Base-by-base conservation (phyloP, 495 filamentous ascomycete genomes). In the Xylaria castorea region DNA sequence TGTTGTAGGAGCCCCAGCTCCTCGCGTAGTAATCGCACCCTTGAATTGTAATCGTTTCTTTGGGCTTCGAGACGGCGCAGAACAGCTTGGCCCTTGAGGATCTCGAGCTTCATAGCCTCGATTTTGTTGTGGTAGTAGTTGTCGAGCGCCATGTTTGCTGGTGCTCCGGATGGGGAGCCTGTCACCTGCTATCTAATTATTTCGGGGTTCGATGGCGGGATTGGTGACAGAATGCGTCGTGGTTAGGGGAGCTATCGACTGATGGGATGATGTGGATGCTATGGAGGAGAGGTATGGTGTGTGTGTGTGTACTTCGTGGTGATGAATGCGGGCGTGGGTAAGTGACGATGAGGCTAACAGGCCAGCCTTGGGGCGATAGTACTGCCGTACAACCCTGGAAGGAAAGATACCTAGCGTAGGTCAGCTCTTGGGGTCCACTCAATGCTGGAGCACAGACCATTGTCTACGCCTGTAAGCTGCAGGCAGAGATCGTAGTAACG, bases 71-170 rank as follows among this genome's bases (percentile, higher is more conserved):
- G 87, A 82, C 96, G 88, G 76, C 96, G 91, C 67, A 99, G 87
- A 66, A 97, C 93, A 62, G 97, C 95, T 85, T 98, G 97, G 50
- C 96, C 95, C 82, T 97, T 94, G 77, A 99, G 94, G 76, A 99
- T 99, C 88, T 98, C 95, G 80, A 98, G 93, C 89, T 98, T 97
- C 92, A 98, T 97, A 81, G 91, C 90, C 92, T 99, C 96, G 83
- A 99, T 97, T 88, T 99, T 99, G 85, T 98, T 98, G 87, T 94
- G 93, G 83, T 95, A 99, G 84, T 97, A 99, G 83, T 92, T 97
- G 84, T 98, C 96, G 84, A 99, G 92, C 88, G 95, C 94, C 96
- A 99, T 99, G 78, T 75, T 88, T 88, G 83, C 82, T 78, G 73
- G 78, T 75, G 76, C 76, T 76, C 72, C 68, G 16, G 62, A 46